These are phyloP conservation scores for Microbotryum silenes-acaulis DNA, from an alignment of 1,284 basidiomycete species.

Conservation along the genomic window DNA sequence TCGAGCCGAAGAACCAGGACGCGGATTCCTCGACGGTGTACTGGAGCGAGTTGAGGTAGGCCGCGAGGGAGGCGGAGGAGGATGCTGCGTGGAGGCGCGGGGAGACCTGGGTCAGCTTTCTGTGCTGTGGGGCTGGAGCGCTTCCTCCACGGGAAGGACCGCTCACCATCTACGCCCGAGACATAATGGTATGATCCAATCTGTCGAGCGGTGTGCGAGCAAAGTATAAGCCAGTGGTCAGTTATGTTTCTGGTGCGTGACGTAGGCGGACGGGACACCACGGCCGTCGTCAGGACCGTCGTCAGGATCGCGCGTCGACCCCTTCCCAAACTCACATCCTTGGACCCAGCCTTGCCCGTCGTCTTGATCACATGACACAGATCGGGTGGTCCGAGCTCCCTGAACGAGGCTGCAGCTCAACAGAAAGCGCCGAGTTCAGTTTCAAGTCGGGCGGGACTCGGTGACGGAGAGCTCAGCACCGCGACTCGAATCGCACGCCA, in stretches of 20 bases:
- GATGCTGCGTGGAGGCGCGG: slow-evolving; percentile 47
- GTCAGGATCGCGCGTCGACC: no score
- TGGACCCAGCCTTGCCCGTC: slow-evolving; percentile 68
- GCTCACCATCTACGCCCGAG: slow-evolving; percentile 74
- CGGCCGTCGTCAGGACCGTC: no score
- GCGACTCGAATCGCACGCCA: slow-evolving; percentile 24
- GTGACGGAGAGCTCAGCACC: neutral
- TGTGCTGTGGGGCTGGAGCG: no score
- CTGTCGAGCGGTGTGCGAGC: slow-evolving; percentile 43
- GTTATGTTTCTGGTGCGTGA: no score
- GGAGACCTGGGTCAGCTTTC: neutral
- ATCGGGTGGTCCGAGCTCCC: slow-evolving; percentile 95
- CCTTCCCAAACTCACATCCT: slow-evolving; percentile 57
- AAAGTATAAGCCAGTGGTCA: slow-evolving; percentile 2
- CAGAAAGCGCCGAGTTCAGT: neutral
- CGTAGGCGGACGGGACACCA: no score
- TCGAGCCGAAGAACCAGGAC: slow-evolving; percentile 73
- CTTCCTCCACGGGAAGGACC: neutral
- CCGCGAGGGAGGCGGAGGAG: slow-evolving; percentile 91
- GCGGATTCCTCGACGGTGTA: slow-evolving; percentile 87
- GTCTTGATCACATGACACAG: slow-evolving; percentile 93
- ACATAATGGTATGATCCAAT: slow-evolving; percentile 89
- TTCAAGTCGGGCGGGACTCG: neutral
- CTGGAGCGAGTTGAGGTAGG: slow-evolving; percentile 94
- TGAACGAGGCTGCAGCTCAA: slow-evolving; percentile 63